Base-by-base conservation (phyloP, 805 yeast genomes). In the Kodamaea hsintzibuensis region DNA sequence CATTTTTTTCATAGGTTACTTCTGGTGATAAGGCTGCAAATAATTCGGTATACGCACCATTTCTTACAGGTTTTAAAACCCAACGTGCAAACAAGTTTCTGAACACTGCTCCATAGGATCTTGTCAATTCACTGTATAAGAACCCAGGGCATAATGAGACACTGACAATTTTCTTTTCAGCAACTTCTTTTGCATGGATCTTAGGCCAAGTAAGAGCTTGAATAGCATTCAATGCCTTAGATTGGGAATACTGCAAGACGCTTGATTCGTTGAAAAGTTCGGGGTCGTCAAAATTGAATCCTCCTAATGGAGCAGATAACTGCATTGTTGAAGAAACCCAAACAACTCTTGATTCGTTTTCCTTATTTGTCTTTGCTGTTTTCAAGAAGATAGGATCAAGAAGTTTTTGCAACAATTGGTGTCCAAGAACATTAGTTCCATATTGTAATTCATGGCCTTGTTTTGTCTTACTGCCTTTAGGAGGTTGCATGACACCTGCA, bases 381-480 rank as follows among this genome's bases (percentile, higher is more conserved):
- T 67, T 59, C 19, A 69, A 53, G n/a, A 81, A 55, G 3, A 77
- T 55, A 7, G 78, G 78, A 19, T 66, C 68, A 47, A 79, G 60
- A 18, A 69, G 61, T 50, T 70, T 69, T 56, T 78, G 75, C 18
- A 81, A 63, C 14, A 79, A 60, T 51, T 71, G 78, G 37, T 80
- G 79, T 1, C 79, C 84, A 13, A 82, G 58, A 16, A 62, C 72
- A 61, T 81, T 82, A 14, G 76, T 73, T 8, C 82, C 84, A 40
- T 79, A 63, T 51, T 77, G 80, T 39, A 68, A 52, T 50, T 81
- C 84, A 52, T 67, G 72, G 7, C 81, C 82, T 63, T 81, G 82
- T 10, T 54, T 62, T 4, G 83, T 71, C 37, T 53, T 55, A 7
- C 73, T 57, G 1, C 70, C 74, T 25, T 47, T 48, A 2, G 79